Conservation (phyloP, 2,329 filamentous ascomycete species). For the Tolypocladium cylindrosporum region DNA sequence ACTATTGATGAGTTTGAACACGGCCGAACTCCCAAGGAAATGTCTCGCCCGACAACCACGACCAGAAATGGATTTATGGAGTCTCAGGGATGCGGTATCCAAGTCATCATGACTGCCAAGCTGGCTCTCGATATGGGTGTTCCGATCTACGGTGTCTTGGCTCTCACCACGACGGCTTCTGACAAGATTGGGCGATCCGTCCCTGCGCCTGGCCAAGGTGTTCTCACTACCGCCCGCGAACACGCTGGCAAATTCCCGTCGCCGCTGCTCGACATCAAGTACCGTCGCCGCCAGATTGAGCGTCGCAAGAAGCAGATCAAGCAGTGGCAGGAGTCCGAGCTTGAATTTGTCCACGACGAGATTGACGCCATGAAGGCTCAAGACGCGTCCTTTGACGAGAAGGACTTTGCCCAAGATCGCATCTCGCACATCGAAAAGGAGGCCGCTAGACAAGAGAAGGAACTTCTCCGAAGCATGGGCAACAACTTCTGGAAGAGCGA, state of each 20-base stretch:
- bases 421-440: constrained; percentile 77
- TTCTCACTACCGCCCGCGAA: constrained; percentile 90
- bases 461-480: constrained; percentile 82
- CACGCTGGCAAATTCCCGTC: constrained; percentile 86
- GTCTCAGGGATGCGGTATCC: constrained; percentile 95
- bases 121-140: constrained; percentile 97
- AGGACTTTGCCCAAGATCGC: constrained; percentile 78
- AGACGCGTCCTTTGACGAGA: constrained; percentile 63
- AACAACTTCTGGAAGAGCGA: constrained; percentile 99
- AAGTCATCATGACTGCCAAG: constrained; percentile 96
- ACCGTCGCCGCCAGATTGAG: constrained; percentile 90
- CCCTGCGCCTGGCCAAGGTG: constrained; percentile 91
- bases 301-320: constrained; percentile 90
- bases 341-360: constrained; percentile 88
- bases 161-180: constrained; percentile 87
- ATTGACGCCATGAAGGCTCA: constrained; percentile 82
- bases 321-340: constrained; percentile 91
- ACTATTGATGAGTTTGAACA: constrained; percentile 93
- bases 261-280: constrained; percentile 93
- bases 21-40: constrained; percentile 88
- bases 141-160: constrained; percentile 90
- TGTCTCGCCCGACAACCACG: constrained; percentile 95
- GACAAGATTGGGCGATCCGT: constrained; percentile 99
- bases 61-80: constrained; percentile 99
- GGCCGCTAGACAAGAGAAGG: constrained; percentile 82